Percentiles rank a stretch among this genome's conserved stretches.
Evolutionary conservation across 495 filamentous ascomycete species (phyloP).

Genomic region (Penicillium riverlandense): DNA sequence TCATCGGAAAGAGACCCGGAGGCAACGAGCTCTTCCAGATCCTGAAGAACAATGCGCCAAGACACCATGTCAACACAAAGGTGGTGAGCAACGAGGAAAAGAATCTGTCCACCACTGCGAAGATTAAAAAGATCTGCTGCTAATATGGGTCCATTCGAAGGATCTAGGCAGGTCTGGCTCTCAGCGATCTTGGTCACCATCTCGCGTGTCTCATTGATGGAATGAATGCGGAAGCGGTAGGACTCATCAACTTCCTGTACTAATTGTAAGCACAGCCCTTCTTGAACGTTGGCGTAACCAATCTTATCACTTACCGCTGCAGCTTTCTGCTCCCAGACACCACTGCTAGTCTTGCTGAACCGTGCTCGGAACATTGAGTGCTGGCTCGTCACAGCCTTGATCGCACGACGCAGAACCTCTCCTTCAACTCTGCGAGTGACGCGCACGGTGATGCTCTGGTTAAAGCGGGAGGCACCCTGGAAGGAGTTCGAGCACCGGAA

Average conservation of each 20-base stretch:
- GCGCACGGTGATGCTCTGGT: constrained; percentile 61
- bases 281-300: too few relatives aligned
- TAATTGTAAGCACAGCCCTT: neutral
- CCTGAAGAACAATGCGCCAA: constrained; percentile 60
- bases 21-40: constrained; percentile 56
- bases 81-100: constrained; percentile 63
- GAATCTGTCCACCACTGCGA: constrained; percentile 42
- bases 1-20: constrained; percentile 29
- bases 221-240: constrained; percentile 30
- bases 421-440: constrained; percentile 41
- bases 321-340: constrained; percentile 38
- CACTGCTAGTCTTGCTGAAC: constrained; percentile 33
- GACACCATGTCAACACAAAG: constrained; percentile 65
- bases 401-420: constrained; percentile 44
- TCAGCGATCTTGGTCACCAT: constrained; percentile 26
- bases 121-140: constrained; percentile 46
- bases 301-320: constrained; percentile 16
- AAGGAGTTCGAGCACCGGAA: constrained; percentile 39
- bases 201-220: constrained; percentile 19
- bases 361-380: constrained; percentile 67
- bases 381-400: constrained; percentile 50
- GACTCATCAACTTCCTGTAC: constrained; percentile 33
- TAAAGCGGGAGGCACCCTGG: constrained; percentile 51
- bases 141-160: constrained; percentile 35
- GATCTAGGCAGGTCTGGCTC: constrained; percentile 35